Evolutionary conservation across 2,329 filamentous ascomycete genomes (phyloP), one percentile per base, ranked within the genome.

Genomic region (Lojkania enalia): DNA sequence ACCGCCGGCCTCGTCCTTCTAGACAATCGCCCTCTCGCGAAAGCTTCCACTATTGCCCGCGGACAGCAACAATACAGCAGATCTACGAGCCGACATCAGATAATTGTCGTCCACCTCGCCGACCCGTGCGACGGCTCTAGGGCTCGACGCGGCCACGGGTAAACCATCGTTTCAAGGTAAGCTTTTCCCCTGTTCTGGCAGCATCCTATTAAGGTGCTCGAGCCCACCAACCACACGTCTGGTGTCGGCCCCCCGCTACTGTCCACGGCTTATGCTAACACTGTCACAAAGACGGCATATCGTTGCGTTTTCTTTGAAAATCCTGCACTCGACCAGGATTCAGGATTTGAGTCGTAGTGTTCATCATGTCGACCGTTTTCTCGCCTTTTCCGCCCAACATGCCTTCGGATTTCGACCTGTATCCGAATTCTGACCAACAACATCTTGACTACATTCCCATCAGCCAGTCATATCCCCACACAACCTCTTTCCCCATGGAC

Each of bases 391-490:
- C 61, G 20, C 39, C 49, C 44, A 54, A 23, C 51, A 70, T 71
- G 65, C 54, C 62, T 40, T 57, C 63, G 46, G 68, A 71, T 56
- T 70, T 70, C 32, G 61, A 69, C 49, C 62, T 71, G 37, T 70
- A 71, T 54, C 52, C 68, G 35, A 58, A 55, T 42, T 54, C 57
- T 20, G 59, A 66, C 20, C 58, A 68, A 29, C 56, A 62, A 40
- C 65, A 66, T 14, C 43, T 67, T 18, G 61, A 70, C 14, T 65
- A 58, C 44, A 52, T 61, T n/a, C 51, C 62, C 16, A 58, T 54
- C 30, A 54, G 46, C 46, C 66, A 68, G 27, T 41, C 61, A 13
- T 69, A 58, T 50, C 46, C 64, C 30, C 50, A 61, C 21, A 52
- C 63, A 14, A 54, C 57, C 23, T 57, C 58, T 42, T 65, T 61